Conservation (phyloP, 2,329 filamentous ascomycete species). For the Aspergillus ochraceoroseus region DNA sequence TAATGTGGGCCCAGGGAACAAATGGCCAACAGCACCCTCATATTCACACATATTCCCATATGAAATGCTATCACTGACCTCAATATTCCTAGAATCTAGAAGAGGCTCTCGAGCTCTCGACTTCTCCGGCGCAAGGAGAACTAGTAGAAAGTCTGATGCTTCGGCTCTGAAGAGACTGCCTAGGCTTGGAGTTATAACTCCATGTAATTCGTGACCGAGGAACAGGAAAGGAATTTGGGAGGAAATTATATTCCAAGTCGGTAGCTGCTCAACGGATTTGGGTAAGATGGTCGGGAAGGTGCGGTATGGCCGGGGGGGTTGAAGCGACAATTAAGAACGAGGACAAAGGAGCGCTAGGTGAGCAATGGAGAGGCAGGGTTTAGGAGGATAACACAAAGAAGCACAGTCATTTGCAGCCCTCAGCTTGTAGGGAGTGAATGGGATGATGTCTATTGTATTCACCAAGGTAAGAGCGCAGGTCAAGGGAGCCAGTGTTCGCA, state of each 20-base stretch:
- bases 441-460: conserved; percentile 10
- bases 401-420: conserved; percentile 7
- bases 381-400: conserved; percentile 8
- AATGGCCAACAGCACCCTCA: too few species aligned
- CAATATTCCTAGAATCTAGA: background rate
- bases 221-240: background rate
- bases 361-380: conserved; percentile 7
- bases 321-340: background rate
- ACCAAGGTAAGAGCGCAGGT: conserved; percentile 14
- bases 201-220: conserved; percentile 6
- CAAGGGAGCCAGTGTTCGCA: conserved; percentile 21
- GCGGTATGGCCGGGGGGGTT: conserved; percentile 1
- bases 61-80: background rate
- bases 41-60: background rate
- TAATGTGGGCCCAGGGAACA: too few species aligned
- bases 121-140: background rate
- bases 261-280: background rate
- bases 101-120: background rate
- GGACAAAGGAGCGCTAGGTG: conserved; percentile 7
- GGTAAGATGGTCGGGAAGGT: background rate
- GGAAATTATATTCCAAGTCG: background rate
- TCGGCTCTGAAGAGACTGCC: conserved; percentile 1
- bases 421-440: conserved; percentile 11
- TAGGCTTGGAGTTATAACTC: conserved; percentile 3
- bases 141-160: background rate